Conservation (phyloP, 768 basidiomycete species). For the Cystobasidiopsis lactophilus region DNA sequence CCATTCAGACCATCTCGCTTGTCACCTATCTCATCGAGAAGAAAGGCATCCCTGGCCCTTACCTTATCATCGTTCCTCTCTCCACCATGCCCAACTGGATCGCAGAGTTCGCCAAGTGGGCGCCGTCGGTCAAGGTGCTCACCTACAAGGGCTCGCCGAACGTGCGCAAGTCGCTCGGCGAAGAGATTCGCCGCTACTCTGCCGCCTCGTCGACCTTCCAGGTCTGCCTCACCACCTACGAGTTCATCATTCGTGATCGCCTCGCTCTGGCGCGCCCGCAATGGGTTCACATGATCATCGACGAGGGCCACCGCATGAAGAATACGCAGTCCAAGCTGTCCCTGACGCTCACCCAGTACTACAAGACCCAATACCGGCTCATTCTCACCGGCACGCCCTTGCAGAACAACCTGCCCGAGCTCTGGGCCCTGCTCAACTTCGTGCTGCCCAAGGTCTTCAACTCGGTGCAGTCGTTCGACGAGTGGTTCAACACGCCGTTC, state of each 20-base stretch:
- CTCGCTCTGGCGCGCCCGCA: constrained; percentile 15
- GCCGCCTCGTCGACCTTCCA: constrained; percentile 14
- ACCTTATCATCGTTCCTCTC: constrained; percentile 79
- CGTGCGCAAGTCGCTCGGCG: constrained; percentile 55
- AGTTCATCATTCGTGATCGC: constrained; percentile 25
- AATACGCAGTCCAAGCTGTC: constrained; percentile 59
- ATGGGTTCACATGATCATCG: constrained; percentile 87
- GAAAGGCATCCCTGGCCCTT: constrained; percentile 44
- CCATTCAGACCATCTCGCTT: constrained; percentile 85
- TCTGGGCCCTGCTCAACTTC: constrained; percentile 92
- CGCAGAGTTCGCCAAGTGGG: constrained; percentile 29
- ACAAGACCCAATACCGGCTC: constrained; percentile 62
- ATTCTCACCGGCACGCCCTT: constrained; percentile 90
- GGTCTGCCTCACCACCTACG: constrained; percentile 44
- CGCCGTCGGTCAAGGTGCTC: constrained; percentile 39
- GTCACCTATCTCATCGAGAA: constrained; percentile 64
- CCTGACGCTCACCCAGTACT: constrained; percentile 43
- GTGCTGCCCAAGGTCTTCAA: constrained; percentile 97
- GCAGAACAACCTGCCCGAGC: constrained; percentile 85
- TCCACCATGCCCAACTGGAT: constrained; percentile 42
- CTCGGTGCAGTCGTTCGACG: constrained; percentile 96
- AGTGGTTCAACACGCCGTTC: constrained; percentile 99
- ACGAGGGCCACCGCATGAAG: constrained; percentile 86
- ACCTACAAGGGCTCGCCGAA: constrained; percentile 77
- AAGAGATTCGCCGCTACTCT: constrained; percentile 9